phyloP scores from a whole-genome alignment of 805 yeast genomes.

The Candida qinlingensis region DNA sequence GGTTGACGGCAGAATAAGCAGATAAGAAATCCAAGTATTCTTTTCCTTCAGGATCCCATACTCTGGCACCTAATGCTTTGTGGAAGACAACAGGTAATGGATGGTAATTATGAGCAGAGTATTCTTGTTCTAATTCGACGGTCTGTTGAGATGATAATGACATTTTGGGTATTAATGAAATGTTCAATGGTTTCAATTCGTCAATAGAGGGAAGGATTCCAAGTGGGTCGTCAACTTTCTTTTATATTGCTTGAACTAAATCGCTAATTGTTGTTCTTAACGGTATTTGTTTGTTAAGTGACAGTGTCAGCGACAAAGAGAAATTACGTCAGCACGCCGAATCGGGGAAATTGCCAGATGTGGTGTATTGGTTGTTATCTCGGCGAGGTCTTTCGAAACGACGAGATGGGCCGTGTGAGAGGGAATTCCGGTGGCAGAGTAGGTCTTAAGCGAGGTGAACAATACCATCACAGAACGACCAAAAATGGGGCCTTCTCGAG shows the following conservation, averaged over 20 bases:
- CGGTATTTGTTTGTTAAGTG: slow-evolving; percentile 18
- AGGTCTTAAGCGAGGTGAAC: too few species aligned
- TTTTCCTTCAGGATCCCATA: slow-evolving; percentile 97
- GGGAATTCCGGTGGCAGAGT: too few species aligned
- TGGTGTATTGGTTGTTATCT: too few species aligned
- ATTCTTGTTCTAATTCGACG: slow-evolving; percentile 61
- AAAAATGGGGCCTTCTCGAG: too few species aligned
- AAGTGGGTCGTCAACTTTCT: slow-evolving; percentile 1
- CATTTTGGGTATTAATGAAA: neutral
- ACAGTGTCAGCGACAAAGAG: slow-evolving; percentile 20
- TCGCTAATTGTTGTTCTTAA: slow-evolving; percentile 7
- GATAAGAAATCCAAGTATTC: slow-evolving; percentile 89
- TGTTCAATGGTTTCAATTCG: neutral
- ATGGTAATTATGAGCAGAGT: slow-evolving; percentile 95
- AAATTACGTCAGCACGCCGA: neutral
- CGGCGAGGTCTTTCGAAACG: too few species aligned
- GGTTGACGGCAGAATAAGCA: slow-evolving; percentile 96
- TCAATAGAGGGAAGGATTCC: neutral
- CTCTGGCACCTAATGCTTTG: slow-evolving; percentile 84
- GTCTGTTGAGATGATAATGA: slow-evolving; percentile 55
- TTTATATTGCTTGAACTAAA: neutral
- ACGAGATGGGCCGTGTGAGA: too few species aligned
- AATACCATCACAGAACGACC: too few species aligned
- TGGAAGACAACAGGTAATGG: slow-evolving; percentile 93
- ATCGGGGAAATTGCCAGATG: neutral